Percentiles rank a stretch among this genome's conserved stretches.
Evolutionary conservation across 768 basidiomycete species (phyloP).

Genomic region (Boletus speciosus): DNA sequence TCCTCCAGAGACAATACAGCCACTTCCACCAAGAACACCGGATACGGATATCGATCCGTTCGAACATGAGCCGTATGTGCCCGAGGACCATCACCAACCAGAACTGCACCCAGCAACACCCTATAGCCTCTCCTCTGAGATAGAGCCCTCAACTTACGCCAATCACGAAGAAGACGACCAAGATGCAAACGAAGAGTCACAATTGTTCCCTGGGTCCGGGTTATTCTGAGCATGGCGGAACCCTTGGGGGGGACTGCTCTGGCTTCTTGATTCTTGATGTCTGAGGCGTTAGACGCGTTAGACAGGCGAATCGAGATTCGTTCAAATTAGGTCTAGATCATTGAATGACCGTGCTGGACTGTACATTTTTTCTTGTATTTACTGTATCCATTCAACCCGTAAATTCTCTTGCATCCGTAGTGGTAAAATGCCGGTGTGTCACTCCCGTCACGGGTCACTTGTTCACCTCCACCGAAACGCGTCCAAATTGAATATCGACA

Average conservation of each 20-base stretch:
- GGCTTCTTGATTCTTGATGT: not conserved
- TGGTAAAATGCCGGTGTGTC: not conserved
- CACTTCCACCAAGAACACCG: conserved; percentile 17
- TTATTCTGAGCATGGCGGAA: conserved; percentile 30
- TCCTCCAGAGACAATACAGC: conserved; percentile 14
- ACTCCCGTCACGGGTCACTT: conserved; percentile 1
- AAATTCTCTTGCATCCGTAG: not conserved
- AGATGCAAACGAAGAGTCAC: conserved; percentile 32
- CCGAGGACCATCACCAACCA: conserved; percentile 16
- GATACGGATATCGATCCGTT: conserved; percentile 35
- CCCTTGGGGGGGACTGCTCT: not conserved
- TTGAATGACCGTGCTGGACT: conserved; percentile 8
- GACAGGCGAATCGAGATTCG: not conserved
- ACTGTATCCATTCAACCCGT: conserved; percentile 12
- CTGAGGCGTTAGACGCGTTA: not conserved
- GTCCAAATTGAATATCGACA: conserved; percentile 1
- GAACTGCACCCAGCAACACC: conserved; percentile 21
- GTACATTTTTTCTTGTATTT: conserved; percentile 20
- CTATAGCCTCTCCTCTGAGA: conserved; percentile 27
- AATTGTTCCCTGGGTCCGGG: conserved; percentile 43
- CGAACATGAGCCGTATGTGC: conserved; percentile 27
- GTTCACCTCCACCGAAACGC: not conserved
- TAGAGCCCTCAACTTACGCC: not conserved
- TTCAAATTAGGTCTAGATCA: conserved; percentile 14
- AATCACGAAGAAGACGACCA: conserved; percentile 23